Percentiles rank a stretch among this genome's conserved stretches.
Evolutionary conservation across 177 flowering plant genomes (phyloP).

Genomic region (Vitis hybrid): DNA sequence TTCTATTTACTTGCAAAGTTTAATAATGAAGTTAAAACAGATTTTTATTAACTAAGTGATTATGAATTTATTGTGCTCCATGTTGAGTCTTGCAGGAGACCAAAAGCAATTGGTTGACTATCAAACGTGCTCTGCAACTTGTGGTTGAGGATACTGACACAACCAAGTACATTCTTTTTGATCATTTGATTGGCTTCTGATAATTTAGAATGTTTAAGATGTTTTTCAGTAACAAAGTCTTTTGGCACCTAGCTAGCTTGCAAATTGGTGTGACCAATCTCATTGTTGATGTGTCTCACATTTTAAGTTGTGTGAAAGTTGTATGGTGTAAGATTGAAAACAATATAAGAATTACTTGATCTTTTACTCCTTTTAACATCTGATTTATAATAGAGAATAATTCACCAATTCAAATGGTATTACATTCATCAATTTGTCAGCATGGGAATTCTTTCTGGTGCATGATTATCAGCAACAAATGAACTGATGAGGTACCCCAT

Average conservation of each 20-base stretch:
- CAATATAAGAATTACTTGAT: neutral
- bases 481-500: neutral
- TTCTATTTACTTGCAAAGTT: neutral
- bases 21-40: neutral
- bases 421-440: neutral
- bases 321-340: neutral
- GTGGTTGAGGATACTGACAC: slow-evolving; percentile 91
- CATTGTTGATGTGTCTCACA: neutral
- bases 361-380: neutral
- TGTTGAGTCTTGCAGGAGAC: slow-evolving; percentile 58
- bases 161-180: slow-evolving; percentile 55
- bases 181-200: slow-evolving; percentile 1
- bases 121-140: slow-evolving; percentile 82
- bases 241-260: too few species aligned
- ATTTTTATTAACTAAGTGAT: slow-evolving; percentile 2
- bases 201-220: neutral
- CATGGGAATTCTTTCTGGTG: neutral
- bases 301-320: too few species aligned
- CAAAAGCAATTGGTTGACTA: slow-evolving; percentile 79
- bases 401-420: neutral
- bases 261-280: too few species aligned
- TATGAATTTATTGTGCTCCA: neutral
- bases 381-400: neutral
- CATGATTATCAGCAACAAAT: neutral
- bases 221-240: neutral